These are phyloP conservation scores for Metschnikowia baotianmanensis DNA, from an alignment of 805 yeast species.

Conservation along the genomic window DNA sequence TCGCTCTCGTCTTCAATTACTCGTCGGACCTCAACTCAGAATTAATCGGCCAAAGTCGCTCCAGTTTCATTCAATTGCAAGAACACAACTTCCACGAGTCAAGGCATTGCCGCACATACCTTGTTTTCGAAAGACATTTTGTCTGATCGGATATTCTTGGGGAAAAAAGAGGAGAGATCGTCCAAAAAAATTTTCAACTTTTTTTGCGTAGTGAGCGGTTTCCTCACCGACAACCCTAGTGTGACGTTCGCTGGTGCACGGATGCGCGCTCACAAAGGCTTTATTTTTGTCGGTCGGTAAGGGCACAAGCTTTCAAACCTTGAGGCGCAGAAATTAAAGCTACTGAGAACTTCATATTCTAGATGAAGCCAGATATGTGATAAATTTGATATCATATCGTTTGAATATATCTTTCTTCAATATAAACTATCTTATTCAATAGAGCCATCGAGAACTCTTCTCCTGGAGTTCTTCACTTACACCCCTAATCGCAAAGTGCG, in stretches of 20 bases:
- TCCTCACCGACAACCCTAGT: slow-evolving; percentile 13
- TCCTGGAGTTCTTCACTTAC: no score
- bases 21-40: not conserved
- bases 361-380: no score
- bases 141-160: slow-evolving; percentile 11
- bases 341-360: no score
- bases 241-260: slow-evolving; percentile 15
- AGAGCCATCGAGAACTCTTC: no score
- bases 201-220: slow-evolving; percentile 20
- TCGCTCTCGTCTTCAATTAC: no score
- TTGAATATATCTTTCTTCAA: no score
- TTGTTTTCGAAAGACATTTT: slow-evolving; percentile 48
- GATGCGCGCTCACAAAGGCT: slow-evolving; percentile 5
- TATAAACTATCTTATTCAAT: no score
- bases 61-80: not conserved
- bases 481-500: no score
- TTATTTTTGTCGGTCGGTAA: not conserved
- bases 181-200: slow-evolving; percentile 22
- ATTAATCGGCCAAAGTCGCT: not conserved
- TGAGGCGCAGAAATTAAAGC: no score
- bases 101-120: slow-evolving; percentile 32
- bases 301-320: not conserved
- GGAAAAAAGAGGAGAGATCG: slow-evolving; percentile 10
- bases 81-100: not conserved
- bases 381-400: no score